Evolutionary conservation across 2,329 filamentous ascomycete species (phyloP).

Genomic region (Rhinocladiella similis): DNA sequence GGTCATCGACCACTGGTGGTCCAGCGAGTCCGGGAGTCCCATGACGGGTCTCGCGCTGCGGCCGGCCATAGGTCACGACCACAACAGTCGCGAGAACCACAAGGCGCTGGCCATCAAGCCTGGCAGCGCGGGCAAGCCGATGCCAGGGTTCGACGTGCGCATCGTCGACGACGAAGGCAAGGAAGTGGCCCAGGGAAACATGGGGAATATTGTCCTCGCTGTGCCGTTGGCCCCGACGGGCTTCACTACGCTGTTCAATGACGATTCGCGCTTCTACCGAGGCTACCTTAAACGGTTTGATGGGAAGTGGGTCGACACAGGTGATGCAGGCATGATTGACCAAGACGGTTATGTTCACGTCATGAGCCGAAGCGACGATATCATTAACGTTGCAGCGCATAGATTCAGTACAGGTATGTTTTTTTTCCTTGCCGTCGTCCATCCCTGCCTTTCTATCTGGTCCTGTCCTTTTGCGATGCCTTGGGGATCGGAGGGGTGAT

Average conservation of each 20-base stretch:
- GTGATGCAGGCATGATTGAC: slow-evolving; percentile 86
- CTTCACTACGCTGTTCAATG: slow-evolving; percentile 81
- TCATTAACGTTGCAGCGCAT: slow-evolving; percentile 95
- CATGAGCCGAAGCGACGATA: slow-evolving; percentile 72
- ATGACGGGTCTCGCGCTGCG: slow-evolving; percentile 67
- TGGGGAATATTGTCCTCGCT: slow-evolving; percentile 89
- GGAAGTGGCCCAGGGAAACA: slow-evolving; percentile 68
- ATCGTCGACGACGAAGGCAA: slow-evolving; percentile 78
- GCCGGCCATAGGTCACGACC: slow-evolving; percentile 58
- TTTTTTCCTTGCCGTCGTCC: background rate
- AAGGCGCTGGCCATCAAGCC: slow-evolving; percentile 68
- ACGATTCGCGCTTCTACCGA: slow-evolving; percentile 81
- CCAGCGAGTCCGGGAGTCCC: slow-evolving; percentile 67
- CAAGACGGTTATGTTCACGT: slow-evolving; percentile 65
- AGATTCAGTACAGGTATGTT: slow-evolving; percentile 76
- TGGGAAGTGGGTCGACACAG: slow-evolving; percentile 85
- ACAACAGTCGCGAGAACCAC: slow-evolving; percentile 29
- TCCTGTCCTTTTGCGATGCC: too few relatives aligned
- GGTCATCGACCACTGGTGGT: slow-evolving; percentile 75
- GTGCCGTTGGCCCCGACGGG: slow-evolving; percentile 82
- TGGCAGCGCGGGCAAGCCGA: slow-evolving; percentile 84
- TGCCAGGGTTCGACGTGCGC: slow-evolving; percentile 87
- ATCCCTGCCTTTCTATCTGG: too few relatives aligned
- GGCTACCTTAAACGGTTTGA: slow-evolving; percentile 81
- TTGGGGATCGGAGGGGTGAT: too few relatives aligned